Evolutionary conservation across 2,329 filamentous ascomycete species (phyloP), one percentile per base, ranked within the genome.

Genomic region (Juglanconis sp.): DNA sequence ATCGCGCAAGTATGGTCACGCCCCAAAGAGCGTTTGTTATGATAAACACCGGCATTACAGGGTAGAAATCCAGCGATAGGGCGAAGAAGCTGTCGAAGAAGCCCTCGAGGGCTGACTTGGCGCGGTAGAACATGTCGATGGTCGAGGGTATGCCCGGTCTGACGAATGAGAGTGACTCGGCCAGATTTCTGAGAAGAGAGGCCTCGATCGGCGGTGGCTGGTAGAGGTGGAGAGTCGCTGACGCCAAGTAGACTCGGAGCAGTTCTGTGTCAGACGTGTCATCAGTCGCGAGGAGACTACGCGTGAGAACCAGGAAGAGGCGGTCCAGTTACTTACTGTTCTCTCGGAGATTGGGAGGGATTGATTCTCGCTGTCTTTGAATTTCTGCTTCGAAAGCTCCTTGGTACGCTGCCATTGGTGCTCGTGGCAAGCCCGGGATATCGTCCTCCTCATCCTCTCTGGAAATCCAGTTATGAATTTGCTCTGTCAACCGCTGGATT

Each of bases 41-140:
- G 0, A 76, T 66, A 0, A 77, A 71, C 8, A 82, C 76, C 0
- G 82, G 79, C 31, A 82, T 71, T 35, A 75, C 72, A 59, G 78
- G 77, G 57, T 80, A 82, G 3, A 73, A 69, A 0, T 69, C 64
- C 0, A 76, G 69, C 0, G 82, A 77, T 0, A 85, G 68, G 0
- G 72, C 67, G 2, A 80, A 71, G 74, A 81, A 82, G 42, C 72
- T 71, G 2, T 81, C 76, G 53, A 85, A 83, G 71, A 79, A 85
- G 0, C 69, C 68, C 42, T 75, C 77, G 0, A 84, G 66, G 1
- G 81, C 78, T 15, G 73, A 70, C 49, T 79, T 77, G 4, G 80
- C 79, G 31, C 77, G 76, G 63, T 80, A 82, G 9, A 86, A 77
- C 3, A 77, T 71, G 59, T 84, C 80, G 2, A 84, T 72, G 0